Conservation (phyloP, 352 stramenopile species). For the Thalassiosira gravida region DNA sequence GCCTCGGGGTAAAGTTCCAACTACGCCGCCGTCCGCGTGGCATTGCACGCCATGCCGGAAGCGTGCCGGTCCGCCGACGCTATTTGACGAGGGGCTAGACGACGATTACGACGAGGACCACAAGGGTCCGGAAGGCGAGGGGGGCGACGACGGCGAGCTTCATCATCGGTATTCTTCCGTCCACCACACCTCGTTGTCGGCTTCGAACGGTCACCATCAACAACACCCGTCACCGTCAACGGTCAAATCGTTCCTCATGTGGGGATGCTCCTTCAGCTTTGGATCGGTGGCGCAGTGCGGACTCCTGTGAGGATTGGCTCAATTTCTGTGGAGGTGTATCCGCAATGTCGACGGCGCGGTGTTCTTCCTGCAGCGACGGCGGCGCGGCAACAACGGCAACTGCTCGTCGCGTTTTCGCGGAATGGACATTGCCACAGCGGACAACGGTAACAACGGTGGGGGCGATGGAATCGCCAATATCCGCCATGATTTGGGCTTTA, state of each 20-base stretch:
- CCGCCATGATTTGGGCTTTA: too few relatives aligned
- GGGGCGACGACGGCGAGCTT: too few relatives aligned
- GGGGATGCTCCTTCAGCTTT: conserved; percentile 72
- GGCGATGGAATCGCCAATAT: too few relatives aligned
- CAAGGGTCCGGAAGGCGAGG: conserved; percentile 8
- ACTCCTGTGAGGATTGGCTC: conserved; percentile 75
- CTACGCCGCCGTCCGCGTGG: conserved; percentile 29
- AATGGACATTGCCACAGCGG: conserved; percentile 56
- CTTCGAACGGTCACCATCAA: background rate
- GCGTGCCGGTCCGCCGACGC: conserved; percentile 73
- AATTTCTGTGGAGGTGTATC: conserved; percentile 78
- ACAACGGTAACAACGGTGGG: background rate
- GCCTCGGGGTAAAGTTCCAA: conserved; percentile 16
- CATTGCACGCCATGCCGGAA: conserved; percentile 65
- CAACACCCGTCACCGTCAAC: conserved; percentile 35
- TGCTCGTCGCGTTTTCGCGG: conserved; percentile 41
- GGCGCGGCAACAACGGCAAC: conserved; percentile 31
- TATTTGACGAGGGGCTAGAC: conserved; percentile 70
- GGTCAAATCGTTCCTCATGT: conserved; percentile 72
- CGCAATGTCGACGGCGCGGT: conserved; percentile 70
- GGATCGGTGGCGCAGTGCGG: conserved; percentile 80
- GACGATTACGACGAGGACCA: conserved; percentile 80
- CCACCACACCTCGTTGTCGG: background rate
- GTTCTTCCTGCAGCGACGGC: conserved; percentile 35
- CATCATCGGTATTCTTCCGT: too few relatives aligned